Percentiles rank a stretch among this genome's conserved stretches.
Evolutionary conservation across 108 stramenopile species (phyloP).

Genomic region (Skeletonema tropicum): DNA sequence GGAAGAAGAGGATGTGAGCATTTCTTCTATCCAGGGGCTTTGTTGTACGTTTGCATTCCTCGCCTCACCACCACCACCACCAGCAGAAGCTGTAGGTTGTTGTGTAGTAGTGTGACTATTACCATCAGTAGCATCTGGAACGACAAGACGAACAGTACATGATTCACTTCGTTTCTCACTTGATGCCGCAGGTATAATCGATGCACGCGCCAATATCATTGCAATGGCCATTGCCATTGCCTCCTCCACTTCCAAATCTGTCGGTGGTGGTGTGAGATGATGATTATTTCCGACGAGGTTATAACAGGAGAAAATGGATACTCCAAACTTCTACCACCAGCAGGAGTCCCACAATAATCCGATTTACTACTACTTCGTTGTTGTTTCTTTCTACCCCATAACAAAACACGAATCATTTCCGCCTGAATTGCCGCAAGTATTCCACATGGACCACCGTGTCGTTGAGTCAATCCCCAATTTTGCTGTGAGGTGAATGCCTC

Average conservation of each 20-base stretch:
- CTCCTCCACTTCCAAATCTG: constrained; percentile 24
- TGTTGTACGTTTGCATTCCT: constrained; percentile 19
- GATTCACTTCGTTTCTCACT: neutral
- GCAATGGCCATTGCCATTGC: constrained; percentile 69
- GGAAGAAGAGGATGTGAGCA: constrained; percentile 2
- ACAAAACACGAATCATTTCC: constrained; percentile 70
- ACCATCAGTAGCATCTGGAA: constrained; percentile 25
- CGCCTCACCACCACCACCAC: constrained; percentile 1
- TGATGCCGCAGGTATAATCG: constrained; percentile 47
- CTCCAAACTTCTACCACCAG: constrained; percentile 3
- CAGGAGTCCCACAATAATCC: neutral
- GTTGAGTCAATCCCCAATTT: constrained; percentile 83
- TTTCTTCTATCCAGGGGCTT: constrained; percentile 15
- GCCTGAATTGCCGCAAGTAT: constrained; percentile 85
- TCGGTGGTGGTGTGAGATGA: neutral
- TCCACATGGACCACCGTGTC: constrained; percentile 90
- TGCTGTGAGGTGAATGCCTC: constrained; percentile 6
- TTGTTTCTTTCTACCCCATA: constrained; percentile 47
- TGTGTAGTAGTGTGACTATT: constrained; percentile 29
- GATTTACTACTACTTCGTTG: constrained; percentile 13
- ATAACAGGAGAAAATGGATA: constrained; percentile 18
- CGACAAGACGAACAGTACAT: constrained; percentile 11
- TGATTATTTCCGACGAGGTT: no score
- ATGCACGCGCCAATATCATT: constrained; percentile 66
- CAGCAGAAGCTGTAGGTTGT: neutral